phyloP scores from a whole-genome alignment of 1,139 yeast genomes.

The Candida sp. region DNA sequence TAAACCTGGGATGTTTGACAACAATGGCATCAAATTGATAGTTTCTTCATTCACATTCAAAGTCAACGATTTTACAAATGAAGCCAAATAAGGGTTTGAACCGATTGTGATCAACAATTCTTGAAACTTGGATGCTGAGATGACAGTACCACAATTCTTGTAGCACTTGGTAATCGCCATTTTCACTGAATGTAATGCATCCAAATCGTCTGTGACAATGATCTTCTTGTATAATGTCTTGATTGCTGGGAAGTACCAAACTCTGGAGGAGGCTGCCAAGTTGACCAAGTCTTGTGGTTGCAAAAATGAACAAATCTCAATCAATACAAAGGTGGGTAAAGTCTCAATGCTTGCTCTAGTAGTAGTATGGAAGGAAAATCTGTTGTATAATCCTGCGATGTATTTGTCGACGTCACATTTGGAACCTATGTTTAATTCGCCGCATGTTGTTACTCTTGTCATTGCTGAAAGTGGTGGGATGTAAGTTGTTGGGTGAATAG shows the following conservation, averaged over 20 bases:
- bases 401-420: neutral
- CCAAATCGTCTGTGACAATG: slow-evolving; percentile 8
- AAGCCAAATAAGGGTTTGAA: slow-evolving; percentile 2
- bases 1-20: neutral
- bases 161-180: slow-evolving; percentile 2
- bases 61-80: slow-evolving; percentile 5
- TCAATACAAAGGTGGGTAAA: slow-evolving; percentile 7
- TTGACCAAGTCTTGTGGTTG: slow-evolving; percentile 7
- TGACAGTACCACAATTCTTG: slow-evolving; percentile 8
- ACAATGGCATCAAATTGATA: slow-evolving; percentile 4
- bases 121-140: slow-evolving; percentile 7
- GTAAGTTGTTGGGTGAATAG: neutral
- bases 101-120: slow-evolving; percentile 1
- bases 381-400: neutral
- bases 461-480: neutral
- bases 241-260: slow-evolving; percentile 10
- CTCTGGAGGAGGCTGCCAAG: slow-evolving; percentile 6
- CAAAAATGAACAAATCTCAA: slow-evolving; percentile 8
- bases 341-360: neutral
- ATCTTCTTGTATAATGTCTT: slow-evolving; percentile 9
- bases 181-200: slow-evolving; percentile 2
- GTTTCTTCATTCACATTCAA: slow-evolving; percentile 10
- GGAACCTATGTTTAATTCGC: neutral
- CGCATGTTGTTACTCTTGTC: neutral
- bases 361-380: neutral